Evolutionary conservation across 83 land plant genomes (phyloP), one percentile per base, ranked within the genome.

Genomic region (Picea abies): DNA sequence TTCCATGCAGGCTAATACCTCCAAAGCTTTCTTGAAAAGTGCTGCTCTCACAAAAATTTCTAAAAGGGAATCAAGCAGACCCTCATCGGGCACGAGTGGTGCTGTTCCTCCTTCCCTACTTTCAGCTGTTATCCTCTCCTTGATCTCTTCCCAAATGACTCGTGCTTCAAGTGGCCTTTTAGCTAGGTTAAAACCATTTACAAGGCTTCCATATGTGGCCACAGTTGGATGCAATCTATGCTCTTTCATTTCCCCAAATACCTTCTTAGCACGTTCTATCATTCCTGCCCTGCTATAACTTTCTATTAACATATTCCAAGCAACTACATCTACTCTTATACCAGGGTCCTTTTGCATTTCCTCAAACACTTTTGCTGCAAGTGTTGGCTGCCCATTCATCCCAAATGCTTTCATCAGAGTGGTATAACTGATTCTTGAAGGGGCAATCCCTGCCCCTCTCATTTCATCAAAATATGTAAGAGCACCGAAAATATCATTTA

Each of bases 1-100:
- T 41, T 89, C 90, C 90, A 89, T 89, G 80, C 90, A 89, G 11
- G 87, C 89, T 47, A 89, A 81, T 61, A 89, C 86, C 41, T 89
- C 89, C 60, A 89, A 26, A 11, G 89, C 90, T 26, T 68, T 79
- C 63, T 82, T 84, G 64, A 89, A 89, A 71, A 75, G 84, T 19
- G 86, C 86, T 32, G 85, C 90, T 32, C 90, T 80, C 61, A 89
- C 89, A 49, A 86, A 89, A 12, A 82, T 65, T 52, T 89, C 90
- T 32, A 89, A 83, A 60, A 89, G 37, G 39, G 86, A 79, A 65
- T 89, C 88, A 12, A 86, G 79, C 63, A 89, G 63, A 61, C 81
- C 89, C 83, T 63, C 86, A 76, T 89, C 90, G 14, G 90, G 90
- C 47, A 78, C 76, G 16, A 89, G 32, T 12, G 77, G 81, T 4